Conservation (phyloP, 768 basidiomycete species). For the Panellus pusillus region DNA sequence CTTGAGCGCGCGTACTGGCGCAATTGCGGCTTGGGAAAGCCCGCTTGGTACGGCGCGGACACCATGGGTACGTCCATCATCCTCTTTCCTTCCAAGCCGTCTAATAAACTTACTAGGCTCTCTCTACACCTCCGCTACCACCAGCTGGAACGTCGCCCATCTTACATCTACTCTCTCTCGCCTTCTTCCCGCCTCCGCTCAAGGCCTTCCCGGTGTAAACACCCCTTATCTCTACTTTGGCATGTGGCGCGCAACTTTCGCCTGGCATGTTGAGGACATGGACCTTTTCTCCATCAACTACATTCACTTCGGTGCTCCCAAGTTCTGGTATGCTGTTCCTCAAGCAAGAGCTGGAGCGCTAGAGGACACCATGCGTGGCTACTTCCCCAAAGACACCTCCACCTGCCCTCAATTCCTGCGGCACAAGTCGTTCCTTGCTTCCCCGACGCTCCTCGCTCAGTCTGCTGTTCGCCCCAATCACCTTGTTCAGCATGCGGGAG, state of each 20-base stretch:
- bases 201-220: conserved; percentile 91
- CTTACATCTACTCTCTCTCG: conserved; percentile 86
- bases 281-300: conserved; percentile 99
- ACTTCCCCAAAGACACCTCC: conserved; percentile 86
- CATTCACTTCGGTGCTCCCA: conserved; percentile 97
- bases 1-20: conserved; percentile 93
- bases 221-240: conserved; percentile 98
- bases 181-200: conserved; percentile 63
- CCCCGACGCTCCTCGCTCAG: conserved; percentile 78
- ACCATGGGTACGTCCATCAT: conserved; percentile 65
- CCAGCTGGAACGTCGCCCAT: conserved; percentile 90
- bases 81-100: conserved; percentile 1
- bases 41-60: conserved; percentile 99
- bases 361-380: conserved; percentile 87
- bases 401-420: conserved; percentile 92
- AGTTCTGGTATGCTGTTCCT: conserved; percentile 96
- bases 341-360: conserved; percentile 79
- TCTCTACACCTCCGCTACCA: conserved; percentile 73
- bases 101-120: conserved; percentile 43
- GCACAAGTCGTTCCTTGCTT: conserved; percentile 94
- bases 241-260: conserved; percentile 99
- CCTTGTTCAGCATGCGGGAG: conserved; percentile 84
- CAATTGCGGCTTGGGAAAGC: conserved; percentile 80
- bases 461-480: conserved; percentile 80
- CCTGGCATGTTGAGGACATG: conserved; percentile 99